These are phyloP conservation scores for Chamaecyparis obtusa DNA, from an alignment of 75 land plant species.

Conservation along the genomic window DNA sequence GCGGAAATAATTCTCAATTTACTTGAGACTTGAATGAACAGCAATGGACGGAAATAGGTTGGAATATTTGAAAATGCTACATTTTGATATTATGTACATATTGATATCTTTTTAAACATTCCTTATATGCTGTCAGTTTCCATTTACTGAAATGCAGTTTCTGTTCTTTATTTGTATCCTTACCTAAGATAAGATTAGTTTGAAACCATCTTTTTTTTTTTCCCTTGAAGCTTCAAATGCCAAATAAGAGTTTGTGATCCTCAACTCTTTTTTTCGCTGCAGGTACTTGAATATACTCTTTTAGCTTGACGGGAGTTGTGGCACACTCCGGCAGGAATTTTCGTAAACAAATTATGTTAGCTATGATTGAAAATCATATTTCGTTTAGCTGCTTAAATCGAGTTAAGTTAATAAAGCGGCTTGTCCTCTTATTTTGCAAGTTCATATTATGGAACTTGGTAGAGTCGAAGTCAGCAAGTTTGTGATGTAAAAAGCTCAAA, in stretches of 20 bases:
- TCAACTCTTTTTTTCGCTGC: background rate
- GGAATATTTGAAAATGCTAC: background rate
- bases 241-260: background rate
- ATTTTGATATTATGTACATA: background rate
- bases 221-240: background rate
- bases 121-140: background rate
- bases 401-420: background rate
- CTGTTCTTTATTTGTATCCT: background rate
- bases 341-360: background rate
- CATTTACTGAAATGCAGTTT: background rate
- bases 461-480: background rate
- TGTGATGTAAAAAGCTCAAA: background rate
- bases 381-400: background rate
- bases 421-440: background rate
- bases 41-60: background rate
- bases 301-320: background rate
- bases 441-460: background rate
- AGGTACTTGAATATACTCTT: background rate
- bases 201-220: background rate
- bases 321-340: background rate
- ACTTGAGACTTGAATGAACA: background rate
- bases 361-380: background rate
- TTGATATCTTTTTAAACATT: background rate
- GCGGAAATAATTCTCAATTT: background rate
- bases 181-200: background rate